Conservation (phyloP, 306 rosid genomes). For the Dalbergia cochinchinensis region DNA sequence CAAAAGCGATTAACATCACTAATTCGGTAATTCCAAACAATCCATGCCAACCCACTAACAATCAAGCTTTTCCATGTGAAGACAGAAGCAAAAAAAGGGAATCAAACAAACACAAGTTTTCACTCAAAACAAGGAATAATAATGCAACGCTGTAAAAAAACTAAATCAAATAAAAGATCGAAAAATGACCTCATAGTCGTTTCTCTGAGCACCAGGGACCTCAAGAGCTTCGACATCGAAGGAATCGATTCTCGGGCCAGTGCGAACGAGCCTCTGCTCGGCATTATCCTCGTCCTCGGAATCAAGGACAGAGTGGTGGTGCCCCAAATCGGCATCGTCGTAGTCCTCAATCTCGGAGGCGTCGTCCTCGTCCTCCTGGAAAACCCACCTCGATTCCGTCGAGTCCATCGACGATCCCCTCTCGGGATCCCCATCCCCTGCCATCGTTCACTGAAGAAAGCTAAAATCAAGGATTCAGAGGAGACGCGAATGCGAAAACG, state of each 20-base stretch:
- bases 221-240: conserved; percentile 99
- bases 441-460: neutral
- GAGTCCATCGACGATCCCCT: conserved; percentile 48
- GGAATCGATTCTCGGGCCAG: conserved; percentile 94
- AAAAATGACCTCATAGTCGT: conserved; percentile 72
- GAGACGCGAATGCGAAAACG: neutral
- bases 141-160: neutral
- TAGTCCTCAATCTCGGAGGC: conserved; percentile 51
- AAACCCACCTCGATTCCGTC: conserved; percentile 58
- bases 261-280: conserved; percentile 85
- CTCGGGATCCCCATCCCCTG: conserved; percentile 37
- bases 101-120: neutral
- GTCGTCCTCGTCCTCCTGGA: conserved; percentile 51
- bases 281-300: conserved; percentile 90
- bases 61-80: neutral
- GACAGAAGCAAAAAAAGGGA: conserved; percentile 11
- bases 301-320: conserved; percentile 56
- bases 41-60: neutral
- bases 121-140: conserved; percentile 9
- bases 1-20: conserved; percentile 9
- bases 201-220: conserved; percentile 81
- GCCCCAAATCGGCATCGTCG: conserved; percentile 48
- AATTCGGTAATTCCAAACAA: neutral
- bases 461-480: conserved; percentile 18
- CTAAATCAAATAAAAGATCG: neutral